Percentiles rank a stretch among this genome's conserved stretches.
Conservation (phyloP, 2,329 filamentous ascomycete species). For the Verticillium nubilum region DNA sequence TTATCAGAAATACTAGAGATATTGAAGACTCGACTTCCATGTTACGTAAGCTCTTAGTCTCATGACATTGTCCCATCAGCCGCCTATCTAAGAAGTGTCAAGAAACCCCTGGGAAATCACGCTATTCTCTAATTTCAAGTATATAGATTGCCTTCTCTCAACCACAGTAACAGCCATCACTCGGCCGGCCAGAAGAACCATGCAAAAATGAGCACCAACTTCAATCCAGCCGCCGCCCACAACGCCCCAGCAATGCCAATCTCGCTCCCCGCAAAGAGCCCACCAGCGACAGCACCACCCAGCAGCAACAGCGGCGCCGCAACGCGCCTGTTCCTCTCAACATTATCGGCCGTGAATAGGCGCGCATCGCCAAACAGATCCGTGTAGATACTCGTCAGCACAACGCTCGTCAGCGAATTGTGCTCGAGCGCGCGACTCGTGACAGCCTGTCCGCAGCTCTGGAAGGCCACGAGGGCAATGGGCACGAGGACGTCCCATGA, state of each 20-base stretch:
- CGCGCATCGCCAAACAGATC: constrained; percentile 66
- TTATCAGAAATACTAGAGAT: too few species aligned
- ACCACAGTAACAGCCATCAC: neutral
- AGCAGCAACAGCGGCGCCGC: constrained; percentile 45
- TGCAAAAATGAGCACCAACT: constrained; percentile 46
- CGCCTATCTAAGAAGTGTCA: too few species aligned
- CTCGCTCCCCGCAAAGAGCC: constrained; percentile 39
- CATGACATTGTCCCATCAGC: too few species aligned
- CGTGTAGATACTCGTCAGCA: constrained; percentile 77
- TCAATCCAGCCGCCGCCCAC: constrained; percentile 55
- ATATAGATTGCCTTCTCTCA: too few species aligned
- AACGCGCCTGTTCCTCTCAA: constrained; percentile 44
- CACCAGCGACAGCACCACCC: constrained; percentile 43
- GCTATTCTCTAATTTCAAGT: too few species aligned
- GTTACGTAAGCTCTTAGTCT: too few species aligned
- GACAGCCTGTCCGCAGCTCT: constrained; percentile 75
- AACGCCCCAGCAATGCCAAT: constrained; percentile 47
- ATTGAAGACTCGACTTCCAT: too few species aligned
- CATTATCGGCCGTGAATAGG: constrained; percentile 38
- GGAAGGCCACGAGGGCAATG: constrained; percentile 66
- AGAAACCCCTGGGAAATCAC: too few species aligned
- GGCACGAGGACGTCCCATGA: constrained; percentile 60
- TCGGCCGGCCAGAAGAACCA: constrained; percentile 59
- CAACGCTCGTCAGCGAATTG: constrained; percentile 69
- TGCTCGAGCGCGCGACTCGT: constrained; percentile 64